Conservation (phyloP, 768 basidiomycete species). For the Cystofilobasidium macerans region DNA sequence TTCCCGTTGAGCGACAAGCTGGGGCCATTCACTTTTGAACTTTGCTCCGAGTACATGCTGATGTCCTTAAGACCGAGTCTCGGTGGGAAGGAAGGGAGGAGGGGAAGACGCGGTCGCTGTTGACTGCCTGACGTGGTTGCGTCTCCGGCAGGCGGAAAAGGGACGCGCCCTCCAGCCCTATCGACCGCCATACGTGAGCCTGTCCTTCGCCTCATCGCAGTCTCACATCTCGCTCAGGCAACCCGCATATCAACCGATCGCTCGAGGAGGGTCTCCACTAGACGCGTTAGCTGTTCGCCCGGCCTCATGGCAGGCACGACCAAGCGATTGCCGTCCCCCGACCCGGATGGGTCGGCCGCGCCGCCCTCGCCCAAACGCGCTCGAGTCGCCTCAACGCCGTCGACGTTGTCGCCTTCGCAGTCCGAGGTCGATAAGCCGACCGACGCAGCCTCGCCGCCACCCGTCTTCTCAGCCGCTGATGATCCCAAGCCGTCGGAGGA, state of each 20-base stretch:
- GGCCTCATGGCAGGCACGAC: not conserved
- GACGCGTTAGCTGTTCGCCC: no score
- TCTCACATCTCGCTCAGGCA: not conserved
- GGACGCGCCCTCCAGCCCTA: no score
- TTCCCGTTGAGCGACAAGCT: not conserved
- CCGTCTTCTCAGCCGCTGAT: not conserved
- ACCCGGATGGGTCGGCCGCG: not conserved
- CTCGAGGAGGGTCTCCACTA: no score
- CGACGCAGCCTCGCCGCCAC: not conserved
- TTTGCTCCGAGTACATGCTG: constrained; percentile 14
- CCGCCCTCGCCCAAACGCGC: constrained; percentile 9
- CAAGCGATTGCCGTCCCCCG: constrained; percentile 8
- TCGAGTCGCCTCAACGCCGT: constrained; percentile 1
- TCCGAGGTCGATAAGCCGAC: not conserved
- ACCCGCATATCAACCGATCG: no score
- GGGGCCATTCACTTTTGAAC: not conserved
- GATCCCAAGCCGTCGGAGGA: not conserved
- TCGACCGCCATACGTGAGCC: no score
- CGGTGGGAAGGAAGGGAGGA: no score
- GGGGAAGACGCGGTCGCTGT: no score
- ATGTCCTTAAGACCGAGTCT: no score
- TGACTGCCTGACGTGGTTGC: no score
- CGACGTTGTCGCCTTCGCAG: constrained; percentile 7
- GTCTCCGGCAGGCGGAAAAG: no score
- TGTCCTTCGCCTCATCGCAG: no score